These are phyloP conservation scores for Claviceps pazoutovae DNA, from an alignment of 2,329 filamentous ascomycete genomes.

Conservation along the genomic window DNA sequence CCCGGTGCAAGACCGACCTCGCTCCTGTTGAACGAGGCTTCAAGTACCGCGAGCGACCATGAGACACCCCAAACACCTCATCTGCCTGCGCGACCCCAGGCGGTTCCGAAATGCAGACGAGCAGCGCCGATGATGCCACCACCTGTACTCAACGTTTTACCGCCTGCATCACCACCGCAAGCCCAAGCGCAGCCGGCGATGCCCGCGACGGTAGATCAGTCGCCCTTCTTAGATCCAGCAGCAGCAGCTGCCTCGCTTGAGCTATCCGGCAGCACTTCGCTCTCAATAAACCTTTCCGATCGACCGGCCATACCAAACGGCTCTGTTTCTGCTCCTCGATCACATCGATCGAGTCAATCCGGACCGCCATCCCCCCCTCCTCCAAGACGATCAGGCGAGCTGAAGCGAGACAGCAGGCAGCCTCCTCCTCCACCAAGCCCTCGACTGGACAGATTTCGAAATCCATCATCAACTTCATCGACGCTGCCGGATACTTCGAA, in stretches of 20 bases:
- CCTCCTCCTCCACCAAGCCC: constrained; percentile 61
- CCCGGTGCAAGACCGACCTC: constrained; percentile 16
- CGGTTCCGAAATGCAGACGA: constrained; percentile 11
- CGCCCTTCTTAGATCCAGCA: constrained; percentile 34
- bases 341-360: constrained; percentile 32
- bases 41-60: constrained; percentile 11
- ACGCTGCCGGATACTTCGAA: constrained; percentile 7
- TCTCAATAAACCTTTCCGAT: constrained; percentile 39
- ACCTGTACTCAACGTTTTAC: constrained; percentile 54
- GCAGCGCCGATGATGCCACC: constrained; percentile 25
- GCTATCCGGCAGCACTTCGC: constrained; percentile 28
- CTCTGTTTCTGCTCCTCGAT: constrained; percentile 21
- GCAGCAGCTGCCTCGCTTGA: constrained; percentile 27
- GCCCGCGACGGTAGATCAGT: constrained; percentile 25
- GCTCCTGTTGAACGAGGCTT: constrained; percentile 7
- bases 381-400: constrained; percentile 46
- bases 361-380: constrained; percentile 50
- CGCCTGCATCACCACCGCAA: constrained; percentile 56
- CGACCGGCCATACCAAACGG: constrained; percentile 39
- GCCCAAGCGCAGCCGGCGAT: constrained; percentile 20
- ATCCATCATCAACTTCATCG: constrained; percentile 14
- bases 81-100: constrained; percentile 12
- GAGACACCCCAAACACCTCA: constrained; percentile 11
- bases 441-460: constrained; percentile 53
- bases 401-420: constrained; percentile 31